phyloP scores from a whole-genome alignment of 768 basidiomycete genomes.

The Chlorophyllum brunneum region DNA sequence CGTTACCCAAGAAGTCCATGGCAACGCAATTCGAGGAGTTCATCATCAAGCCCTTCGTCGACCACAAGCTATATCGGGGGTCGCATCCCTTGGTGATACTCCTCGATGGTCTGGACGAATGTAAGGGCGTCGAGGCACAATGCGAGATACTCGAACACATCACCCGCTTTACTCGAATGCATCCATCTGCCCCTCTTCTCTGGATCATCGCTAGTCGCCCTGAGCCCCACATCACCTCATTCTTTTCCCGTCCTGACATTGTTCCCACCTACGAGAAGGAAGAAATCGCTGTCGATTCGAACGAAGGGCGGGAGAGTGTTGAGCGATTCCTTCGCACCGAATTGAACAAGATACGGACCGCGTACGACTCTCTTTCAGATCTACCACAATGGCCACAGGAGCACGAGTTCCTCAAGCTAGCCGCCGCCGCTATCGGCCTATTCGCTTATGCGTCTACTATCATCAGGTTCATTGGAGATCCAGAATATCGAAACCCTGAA shows the following conservation, averaged over 20 bases:
- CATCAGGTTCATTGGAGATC: neutral
- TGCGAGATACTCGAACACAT: neutral
- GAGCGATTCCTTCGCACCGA: neutral
- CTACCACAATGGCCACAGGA: neutral
- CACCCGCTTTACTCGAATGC: neutral
- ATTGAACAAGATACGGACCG: neutral
- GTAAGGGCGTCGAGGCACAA: neutral
- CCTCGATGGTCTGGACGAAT: too few species aligned
- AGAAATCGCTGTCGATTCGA: neutral
- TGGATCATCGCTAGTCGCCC: constrained; percentile 6
- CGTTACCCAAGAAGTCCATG: constrained; percentile 9
- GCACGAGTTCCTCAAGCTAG: neutral
- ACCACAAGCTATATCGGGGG: neutral
- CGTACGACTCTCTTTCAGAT: neutral
- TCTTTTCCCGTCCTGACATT: neutral
- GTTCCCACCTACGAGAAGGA: neutral
- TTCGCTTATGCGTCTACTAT: neutral
- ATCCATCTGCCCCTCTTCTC: neutral
- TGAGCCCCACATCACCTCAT: neutral
- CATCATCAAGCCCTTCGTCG: constrained; percentile 13
- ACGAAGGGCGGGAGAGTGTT: neutral
- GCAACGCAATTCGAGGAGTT: constrained; percentile 13
- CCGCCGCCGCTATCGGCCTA: neutral
- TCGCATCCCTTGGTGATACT: neutral
- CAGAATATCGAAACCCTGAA: neutral